phyloP scores from a whole-genome alignment of 192 early-diverging fungal species.

The Entomortierella lignicola region DNA sequence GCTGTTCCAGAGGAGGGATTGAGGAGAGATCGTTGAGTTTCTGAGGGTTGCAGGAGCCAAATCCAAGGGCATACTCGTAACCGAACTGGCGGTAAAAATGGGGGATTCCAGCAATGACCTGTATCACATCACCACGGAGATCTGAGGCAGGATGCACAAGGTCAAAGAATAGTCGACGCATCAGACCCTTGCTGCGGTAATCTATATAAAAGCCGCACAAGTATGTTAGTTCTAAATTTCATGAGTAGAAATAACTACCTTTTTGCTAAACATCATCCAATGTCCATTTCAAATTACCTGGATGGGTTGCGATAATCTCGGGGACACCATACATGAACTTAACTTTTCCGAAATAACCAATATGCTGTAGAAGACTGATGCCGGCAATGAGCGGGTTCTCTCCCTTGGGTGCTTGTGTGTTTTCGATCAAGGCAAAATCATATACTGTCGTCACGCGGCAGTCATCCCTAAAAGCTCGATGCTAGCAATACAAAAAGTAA shows the following conservation, averaged over 20 bases:
- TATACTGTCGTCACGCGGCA: conserved; percentile 6
- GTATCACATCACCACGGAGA: conserved; percentile 6
- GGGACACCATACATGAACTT: conserved; percentile 6
- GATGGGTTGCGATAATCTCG: conserved; percentile 11
- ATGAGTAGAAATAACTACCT: not conserved
- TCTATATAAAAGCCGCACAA: not conserved
- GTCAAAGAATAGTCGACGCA: conserved; percentile 7
- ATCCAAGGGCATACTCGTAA: conserved; percentile 33
- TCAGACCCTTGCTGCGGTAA: conserved; percentile 18
- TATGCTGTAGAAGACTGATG: conserved; percentile 2
- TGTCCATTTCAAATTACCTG: conserved; percentile 7
- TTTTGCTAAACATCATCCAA: not conserved
- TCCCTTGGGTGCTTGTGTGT: conserved; percentile 2
- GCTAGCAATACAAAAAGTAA: not conserved
- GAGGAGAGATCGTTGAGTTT: not conserved
- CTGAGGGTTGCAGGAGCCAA: not conserved
- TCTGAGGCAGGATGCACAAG: conserved; percentile 17
- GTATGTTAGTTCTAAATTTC: not conserved
- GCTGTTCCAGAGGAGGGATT: not conserved
- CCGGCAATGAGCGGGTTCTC: conserved; percentile 17
- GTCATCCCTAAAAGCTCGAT: conserved; percentile 2
- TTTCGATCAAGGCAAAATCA: conserved; percentile 19
- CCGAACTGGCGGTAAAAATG: conserved; percentile 42
- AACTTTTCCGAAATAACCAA: conserved; percentile 17
- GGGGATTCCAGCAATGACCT: conserved; percentile 16